phyloP scores from a whole-genome alignment of 2,329 filamentous ascomycete genomes.

The Clonostachys solani region DNA sequence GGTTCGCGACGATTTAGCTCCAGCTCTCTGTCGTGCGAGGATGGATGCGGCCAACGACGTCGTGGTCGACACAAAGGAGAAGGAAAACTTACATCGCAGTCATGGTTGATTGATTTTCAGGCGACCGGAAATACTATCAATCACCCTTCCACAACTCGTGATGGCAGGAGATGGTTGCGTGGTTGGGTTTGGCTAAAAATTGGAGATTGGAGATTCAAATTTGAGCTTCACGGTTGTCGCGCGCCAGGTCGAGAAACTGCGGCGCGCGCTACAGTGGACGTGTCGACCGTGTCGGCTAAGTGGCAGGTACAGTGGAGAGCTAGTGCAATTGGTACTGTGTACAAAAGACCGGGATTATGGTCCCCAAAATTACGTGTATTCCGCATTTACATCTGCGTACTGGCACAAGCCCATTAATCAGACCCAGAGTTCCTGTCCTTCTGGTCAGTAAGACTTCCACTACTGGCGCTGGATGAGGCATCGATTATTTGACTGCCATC shows the following conservation, averaged over 20 bases:
- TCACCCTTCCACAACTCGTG: slow-evolving; percentile 66
- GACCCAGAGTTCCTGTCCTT: no score
- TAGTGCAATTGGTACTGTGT: no score
- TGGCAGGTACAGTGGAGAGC: no score
- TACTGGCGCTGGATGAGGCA: no score
- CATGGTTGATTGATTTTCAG: slow-evolving; percentile 7
- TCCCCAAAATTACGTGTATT: no score
- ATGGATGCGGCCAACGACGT: neutral
- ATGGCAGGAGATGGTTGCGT: slow-evolving; percentile 91
- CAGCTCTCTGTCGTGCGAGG: neutral
- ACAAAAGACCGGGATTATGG: no score
- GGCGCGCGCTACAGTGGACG: neutral
- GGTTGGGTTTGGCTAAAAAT: slow-evolving; percentile 58
- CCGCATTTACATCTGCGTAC: no score
- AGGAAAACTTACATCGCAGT: slow-evolving; percentile 28
- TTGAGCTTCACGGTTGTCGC: slow-evolving; percentile 4
- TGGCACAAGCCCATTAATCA: no score
- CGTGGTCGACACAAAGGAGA: neutral
- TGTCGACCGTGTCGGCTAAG: neutral
- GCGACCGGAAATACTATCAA: no score
- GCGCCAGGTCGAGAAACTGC: neutral
- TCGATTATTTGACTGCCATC: no score
- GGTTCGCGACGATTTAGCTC: neutral
- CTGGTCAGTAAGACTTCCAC: no score
- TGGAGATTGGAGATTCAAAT: neutral